Evolutionary conservation across 768 basidiomycete species (phyloP), one percentile per base, ranked within the genome.

Genomic region (Tricholoma matsutake): DNA sequence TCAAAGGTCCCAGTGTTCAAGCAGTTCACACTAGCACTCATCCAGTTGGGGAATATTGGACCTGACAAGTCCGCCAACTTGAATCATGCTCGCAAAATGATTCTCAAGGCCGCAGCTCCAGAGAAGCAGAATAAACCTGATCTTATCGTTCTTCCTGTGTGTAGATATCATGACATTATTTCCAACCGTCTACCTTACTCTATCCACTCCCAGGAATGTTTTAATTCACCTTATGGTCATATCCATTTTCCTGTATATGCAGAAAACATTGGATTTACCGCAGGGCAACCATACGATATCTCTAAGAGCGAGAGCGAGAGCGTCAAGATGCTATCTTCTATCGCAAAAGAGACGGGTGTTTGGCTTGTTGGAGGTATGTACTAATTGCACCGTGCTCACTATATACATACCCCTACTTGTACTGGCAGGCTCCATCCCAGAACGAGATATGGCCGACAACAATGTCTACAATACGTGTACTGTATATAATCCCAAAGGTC

Each of bases 401-500:
- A 14, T 39, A 14, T 5, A 39, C 13, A 13, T 16, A 14, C 14
- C 14, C 37, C 37, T 39, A 39, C 22, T 14, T 49, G 53, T 22
- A 51, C 34, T 52, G n/a, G 34, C 64, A 98, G 96, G 96, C 13
- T 92, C 94, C 2, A 96, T 99, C 55, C 97, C 97, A 0, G 96
- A 99, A 72, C 81, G 83, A 45, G 92, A 92, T 62, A 67, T 65
- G 1, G 60, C 69, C 6, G 80, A 82, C 20, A 83, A 84, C 57
- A 89, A 91, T 60, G 60, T 98, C 6, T 99, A 92, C 78, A 99
- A 99, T 72, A 96, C 95, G 3, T 88, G 91, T 64, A 95, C 92
- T 4, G 92, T 94, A 4, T 97, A 95, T 74, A 89, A 88, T 57
- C 95, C 91, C 0, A 70, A 85, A 75, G 92, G 92, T 84, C 60